These are phyloP conservation scores for Talaromyces sp. DNA, from an alignment of 2,329 filamentous ascomycete genomes.

Conservation along the genomic window DNA sequence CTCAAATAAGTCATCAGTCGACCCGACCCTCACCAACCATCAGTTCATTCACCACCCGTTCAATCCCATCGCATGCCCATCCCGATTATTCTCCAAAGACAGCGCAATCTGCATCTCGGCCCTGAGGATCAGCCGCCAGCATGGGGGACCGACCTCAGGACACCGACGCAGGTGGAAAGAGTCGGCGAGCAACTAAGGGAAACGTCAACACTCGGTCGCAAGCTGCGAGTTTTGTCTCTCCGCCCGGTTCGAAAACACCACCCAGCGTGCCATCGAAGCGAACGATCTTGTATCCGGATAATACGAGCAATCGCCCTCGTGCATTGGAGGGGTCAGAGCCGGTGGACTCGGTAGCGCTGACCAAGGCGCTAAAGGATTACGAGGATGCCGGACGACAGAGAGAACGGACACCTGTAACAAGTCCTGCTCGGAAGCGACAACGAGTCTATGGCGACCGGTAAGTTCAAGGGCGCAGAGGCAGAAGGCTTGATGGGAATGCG, in stretches of 20 bases:
- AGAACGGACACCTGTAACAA: constrained; percentile 65
- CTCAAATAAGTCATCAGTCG: constrained; percentile 8
- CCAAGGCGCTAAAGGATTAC: constrained; percentile 63
- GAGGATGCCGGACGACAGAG: constrained; percentile 61
- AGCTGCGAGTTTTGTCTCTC: constrained; percentile 46
- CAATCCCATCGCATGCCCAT: constrained; percentile 16
- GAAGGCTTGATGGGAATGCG: background rate
- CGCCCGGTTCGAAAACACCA: constrained; percentile 63
- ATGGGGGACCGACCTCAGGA: constrained; percentile 26
- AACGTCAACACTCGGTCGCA: constrained; percentile 23
- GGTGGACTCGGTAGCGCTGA: constrained; percentile 62
- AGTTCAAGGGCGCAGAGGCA: constrained; percentile 25
- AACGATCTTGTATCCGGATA: constrained; percentile 43
- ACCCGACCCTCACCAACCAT: background rate
- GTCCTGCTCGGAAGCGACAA: constrained; percentile 70
- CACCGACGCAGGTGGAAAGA: constrained; percentile 19
- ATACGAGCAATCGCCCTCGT: constrained; percentile 28
- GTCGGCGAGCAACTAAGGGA: constrained; percentile 20
- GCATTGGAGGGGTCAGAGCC: constrained; percentile 50
- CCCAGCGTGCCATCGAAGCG: constrained; percentile 56
- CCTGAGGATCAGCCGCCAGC: constrained; percentile 16
- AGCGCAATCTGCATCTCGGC: constrained; percentile 16
- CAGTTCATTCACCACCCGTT: background rate
- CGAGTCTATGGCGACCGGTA: constrained; percentile 67
- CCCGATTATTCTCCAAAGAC: constrained; percentile 1